Percentiles rank a stretch among this genome's conserved stretches.
Evolutionary conservation across 2,329 filamentous ascomycete species (phyloP).

Genomic region (Venturia carpophila): DNA sequence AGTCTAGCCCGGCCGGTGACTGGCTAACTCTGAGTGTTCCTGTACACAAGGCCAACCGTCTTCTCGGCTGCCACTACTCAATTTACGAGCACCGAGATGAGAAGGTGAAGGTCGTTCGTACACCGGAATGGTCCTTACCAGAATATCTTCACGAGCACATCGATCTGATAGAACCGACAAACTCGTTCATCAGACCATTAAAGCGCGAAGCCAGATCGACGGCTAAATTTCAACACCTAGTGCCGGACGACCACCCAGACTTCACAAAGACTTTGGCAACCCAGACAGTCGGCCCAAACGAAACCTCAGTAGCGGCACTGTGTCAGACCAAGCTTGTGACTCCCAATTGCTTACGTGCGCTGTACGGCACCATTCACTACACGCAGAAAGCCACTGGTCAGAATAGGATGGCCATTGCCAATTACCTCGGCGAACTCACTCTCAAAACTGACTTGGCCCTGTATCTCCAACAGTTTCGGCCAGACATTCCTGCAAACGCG

Average conservation of each 20-base stretch:
- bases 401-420: conserved; percentile 17
- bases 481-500: conserved; percentile 16
- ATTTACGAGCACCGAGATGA: conserved; percentile 49
- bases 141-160: conserved; percentile 50
- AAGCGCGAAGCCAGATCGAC: conserved; percentile 20
- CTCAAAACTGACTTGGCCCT: conserved; percentile 1
- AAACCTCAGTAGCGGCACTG: conserved; percentile 5
- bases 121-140: conserved; percentile 53
- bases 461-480: conserved; percentile 13
- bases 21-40: conserved; percentile 50
- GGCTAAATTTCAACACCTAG: background rate
- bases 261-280: background rate
- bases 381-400: conserved; percentile 9
- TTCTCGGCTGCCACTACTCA: conserved; percentile 44
- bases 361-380: conserved; percentile 17
- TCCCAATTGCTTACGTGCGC: conserved; percentile 11
- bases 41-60: conserved; percentile 44
- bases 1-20: conserved; percentile 48
- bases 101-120: conserved; percentile 40
- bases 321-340: conserved; percentile 15
- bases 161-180: conserved; percentile 54
- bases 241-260: conserved; percentile 19
- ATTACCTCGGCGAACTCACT: conserved; percentile 13
- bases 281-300: background rate
- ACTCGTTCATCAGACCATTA: conserved; percentile 44